These are phyloP conservation scores for Starmerella asiatica DNA, from an alignment of 805 yeast genomes.

Conservation along the genomic window DNA sequence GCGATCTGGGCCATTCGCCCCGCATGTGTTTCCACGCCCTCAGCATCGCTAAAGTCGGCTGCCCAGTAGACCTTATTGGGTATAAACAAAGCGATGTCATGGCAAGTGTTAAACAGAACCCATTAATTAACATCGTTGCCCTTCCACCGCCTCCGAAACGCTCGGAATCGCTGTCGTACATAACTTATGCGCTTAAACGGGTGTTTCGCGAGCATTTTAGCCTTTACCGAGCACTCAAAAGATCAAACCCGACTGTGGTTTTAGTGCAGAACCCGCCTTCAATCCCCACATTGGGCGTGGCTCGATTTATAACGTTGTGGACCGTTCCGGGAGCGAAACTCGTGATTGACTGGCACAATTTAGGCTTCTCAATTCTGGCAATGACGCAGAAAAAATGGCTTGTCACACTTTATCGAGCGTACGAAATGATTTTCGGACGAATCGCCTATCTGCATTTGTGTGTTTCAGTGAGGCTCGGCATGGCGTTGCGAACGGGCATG, in stretches of 20 bases:
- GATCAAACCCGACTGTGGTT: slow-evolving; percentile 32
- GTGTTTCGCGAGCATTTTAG: slow-evolving; percentile 42
- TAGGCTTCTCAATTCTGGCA: slow-evolving; percentile 71
- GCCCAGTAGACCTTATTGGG: slow-evolving; percentile 73
- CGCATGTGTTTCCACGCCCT: slow-evolving; percentile 83
- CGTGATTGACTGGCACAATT: slow-evolving; percentile 91
- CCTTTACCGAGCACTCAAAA: slow-evolving; percentile 37
- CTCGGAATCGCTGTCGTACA: slow-evolving; percentile 32
- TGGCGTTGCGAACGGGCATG: slow-evolving; percentile 44
- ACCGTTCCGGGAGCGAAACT: slow-evolving; percentile 44
- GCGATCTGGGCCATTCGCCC: slow-evolving; percentile 92
- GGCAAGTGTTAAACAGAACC: slow-evolving; percentile 20
- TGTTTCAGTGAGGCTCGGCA: slow-evolving; percentile 64
- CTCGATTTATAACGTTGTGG: slow-evolving; percentile 39
- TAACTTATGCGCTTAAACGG: slow-evolving; percentile 46
- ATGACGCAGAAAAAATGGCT: slow-evolving; percentile 31
- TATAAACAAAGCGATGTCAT: slow-evolving; percentile 32
- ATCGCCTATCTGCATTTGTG: slow-evolving; percentile 62
- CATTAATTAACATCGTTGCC: slow-evolving; percentile 23
- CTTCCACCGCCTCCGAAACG: slow-evolving; percentile 22
- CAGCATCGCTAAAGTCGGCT: slow-evolving; percentile 56
- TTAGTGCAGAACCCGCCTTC: slow-evolving; percentile 82
- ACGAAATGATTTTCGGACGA: slow-evolving; percentile 51
- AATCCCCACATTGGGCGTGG: slow-evolving; percentile 61
- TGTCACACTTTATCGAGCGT: slow-evolving; percentile 40